Percentiles rank a stretch among this genome's conserved stretches.
phyloP scores from a whole-genome alignment of 148 eudicot genomes.

The Chenopodium suecicum region DNA sequence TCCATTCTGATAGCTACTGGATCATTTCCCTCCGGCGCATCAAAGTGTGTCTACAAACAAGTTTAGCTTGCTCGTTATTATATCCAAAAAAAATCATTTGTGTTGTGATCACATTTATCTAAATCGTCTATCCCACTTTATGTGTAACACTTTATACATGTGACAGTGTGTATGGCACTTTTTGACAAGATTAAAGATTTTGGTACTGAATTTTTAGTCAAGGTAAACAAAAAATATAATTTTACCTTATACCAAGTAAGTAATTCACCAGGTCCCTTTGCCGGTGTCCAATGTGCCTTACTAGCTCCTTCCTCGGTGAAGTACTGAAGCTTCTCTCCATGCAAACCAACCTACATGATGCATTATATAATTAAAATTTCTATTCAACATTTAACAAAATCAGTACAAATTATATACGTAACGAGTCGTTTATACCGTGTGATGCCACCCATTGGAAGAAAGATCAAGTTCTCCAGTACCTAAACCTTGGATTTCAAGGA shows the following conservation, averaged over 20 bases:
- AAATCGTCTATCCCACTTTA: background rate
- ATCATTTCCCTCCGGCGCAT: slow-evolving; percentile 65
- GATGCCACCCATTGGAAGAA: slow-evolving; percentile 63
- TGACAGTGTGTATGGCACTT: too few species aligned
- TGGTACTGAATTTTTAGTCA: too few species aligned
- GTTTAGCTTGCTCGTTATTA: background rate
- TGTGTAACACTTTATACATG: too few species aligned
- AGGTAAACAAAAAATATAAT: background rate
- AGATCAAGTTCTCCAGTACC: slow-evolving; percentile 80
- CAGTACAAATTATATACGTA: background rate
- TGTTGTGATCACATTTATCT: too few species aligned
- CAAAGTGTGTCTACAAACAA: slow-evolving; percentile 56
- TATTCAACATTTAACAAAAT: background rate
- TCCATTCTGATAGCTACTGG: slow-evolving; percentile 63
- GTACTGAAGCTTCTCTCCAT: slow-evolving; percentile 53
- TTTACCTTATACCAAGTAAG: slow-evolving; percentile 88
- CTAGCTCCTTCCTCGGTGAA: slow-evolving; percentile 69
- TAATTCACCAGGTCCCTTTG: slow-evolving; percentile 37
- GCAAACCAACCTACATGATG: slow-evolving; percentile 49
- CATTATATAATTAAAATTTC: background rate
- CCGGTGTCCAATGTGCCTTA: slow-evolving; percentile 51
- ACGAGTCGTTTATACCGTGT: slow-evolving; percentile 42
- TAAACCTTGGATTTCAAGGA: slow-evolving; percentile 56
- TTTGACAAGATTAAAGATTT: too few species aligned
- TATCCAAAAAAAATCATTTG: background rate